Conservation (phyloP, 768 basidiomycete genomes). For the Tricholoma sp. region DNA sequence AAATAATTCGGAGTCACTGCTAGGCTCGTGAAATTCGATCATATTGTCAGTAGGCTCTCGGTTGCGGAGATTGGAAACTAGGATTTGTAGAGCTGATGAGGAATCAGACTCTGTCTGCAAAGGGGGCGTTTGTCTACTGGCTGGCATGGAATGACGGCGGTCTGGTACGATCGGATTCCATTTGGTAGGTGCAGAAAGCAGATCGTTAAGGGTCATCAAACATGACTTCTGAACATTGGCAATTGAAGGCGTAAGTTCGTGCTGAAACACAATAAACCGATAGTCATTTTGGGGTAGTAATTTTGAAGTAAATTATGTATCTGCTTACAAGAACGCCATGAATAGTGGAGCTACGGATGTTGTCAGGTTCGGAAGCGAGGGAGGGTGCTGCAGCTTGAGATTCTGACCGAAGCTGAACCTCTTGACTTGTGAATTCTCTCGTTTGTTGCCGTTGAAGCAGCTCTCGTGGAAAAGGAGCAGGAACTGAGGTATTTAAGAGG, state of each 20-base stretch:
- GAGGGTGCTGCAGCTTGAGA: constrained; percentile 7
- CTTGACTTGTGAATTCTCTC: background rate
- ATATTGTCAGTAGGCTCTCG: constrained; percentile 39
- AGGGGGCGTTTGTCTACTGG: constrained; percentile 29
- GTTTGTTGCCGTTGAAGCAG: constrained; percentile 16
- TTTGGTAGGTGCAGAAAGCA: constrained; percentile 47
- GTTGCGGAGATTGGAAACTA: constrained; percentile 58
- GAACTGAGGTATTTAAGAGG: constrained; percentile 25
- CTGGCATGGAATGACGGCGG: constrained; percentile 57
- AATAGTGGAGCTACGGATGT: background rate
- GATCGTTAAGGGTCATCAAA: constrained; percentile 65
- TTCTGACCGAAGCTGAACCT: background rate
- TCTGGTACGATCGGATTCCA: constrained; percentile 57
- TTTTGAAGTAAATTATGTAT: background rate
- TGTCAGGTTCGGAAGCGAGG: constrained; percentile 4
- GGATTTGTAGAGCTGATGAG: constrained; percentile 54
- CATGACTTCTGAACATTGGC: constrained; percentile 69
- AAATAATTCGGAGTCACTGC: constrained; percentile 48
- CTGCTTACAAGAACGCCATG: constrained; percentile 12
- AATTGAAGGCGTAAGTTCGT: constrained; percentile 69
- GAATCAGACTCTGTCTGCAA: constrained; percentile 26
- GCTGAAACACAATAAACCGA: constrained; percentile 28
- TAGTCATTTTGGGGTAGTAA: constrained; percentile 2
- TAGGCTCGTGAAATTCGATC: constrained; percentile 36
- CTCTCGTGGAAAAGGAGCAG: constrained; percentile 36